Evolutionary conservation across 2,329 filamentous ascomycete species (phyloP).

Genomic region (Claviceps pazoutovae): DNA sequence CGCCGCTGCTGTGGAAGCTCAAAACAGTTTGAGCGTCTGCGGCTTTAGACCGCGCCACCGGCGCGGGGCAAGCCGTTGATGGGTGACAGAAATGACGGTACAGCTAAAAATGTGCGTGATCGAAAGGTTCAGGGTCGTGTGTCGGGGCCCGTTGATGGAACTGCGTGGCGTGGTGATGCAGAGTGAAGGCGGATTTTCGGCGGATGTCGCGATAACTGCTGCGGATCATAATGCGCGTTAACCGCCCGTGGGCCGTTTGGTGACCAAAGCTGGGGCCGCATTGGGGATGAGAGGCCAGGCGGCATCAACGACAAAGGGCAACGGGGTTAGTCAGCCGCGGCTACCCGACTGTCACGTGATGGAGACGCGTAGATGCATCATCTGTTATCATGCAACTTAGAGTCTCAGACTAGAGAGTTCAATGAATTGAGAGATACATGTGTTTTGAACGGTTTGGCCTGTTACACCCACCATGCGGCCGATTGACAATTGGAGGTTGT

Average conservation of each 20-base stretch:
- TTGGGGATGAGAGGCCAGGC: neutral
- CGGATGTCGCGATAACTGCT: slow-evolving; percentile 5
- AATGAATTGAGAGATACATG: no score
- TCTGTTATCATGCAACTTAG: no score
- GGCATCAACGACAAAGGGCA: no score
- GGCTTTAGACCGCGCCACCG: slow-evolving; percentile 1
- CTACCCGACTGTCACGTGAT: neutral
- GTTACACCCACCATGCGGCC: no score
- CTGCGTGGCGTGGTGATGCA: slow-evolving; percentile 8
- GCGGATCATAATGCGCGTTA: slow-evolving; percentile 1
- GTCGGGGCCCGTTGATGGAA: slow-evolving; percentile 6
- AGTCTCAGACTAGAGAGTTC: no score
- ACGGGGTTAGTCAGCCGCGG: slow-evolving; percentile 1
- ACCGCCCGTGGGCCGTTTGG: neutral
- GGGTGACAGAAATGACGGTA: slow-evolving; percentile 7
- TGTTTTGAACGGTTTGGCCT: no score
- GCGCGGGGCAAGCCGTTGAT: slow-evolving; percentile 5
- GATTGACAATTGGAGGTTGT: no score
- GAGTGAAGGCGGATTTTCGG: slow-evolving; percentile 7
- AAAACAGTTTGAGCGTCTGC: neutral
- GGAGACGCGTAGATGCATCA: no score
- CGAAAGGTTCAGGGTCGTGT: slow-evolving; percentile 15
- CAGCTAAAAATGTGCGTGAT: slow-evolving; percentile 12
- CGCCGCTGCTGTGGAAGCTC: neutral
- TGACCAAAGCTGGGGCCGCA: neutral